Evolutionary conservation across 768 basidiomycete species (phyloP), one percentile per base, ranked within the genome.

Genomic region (Russula abietina): DNA sequence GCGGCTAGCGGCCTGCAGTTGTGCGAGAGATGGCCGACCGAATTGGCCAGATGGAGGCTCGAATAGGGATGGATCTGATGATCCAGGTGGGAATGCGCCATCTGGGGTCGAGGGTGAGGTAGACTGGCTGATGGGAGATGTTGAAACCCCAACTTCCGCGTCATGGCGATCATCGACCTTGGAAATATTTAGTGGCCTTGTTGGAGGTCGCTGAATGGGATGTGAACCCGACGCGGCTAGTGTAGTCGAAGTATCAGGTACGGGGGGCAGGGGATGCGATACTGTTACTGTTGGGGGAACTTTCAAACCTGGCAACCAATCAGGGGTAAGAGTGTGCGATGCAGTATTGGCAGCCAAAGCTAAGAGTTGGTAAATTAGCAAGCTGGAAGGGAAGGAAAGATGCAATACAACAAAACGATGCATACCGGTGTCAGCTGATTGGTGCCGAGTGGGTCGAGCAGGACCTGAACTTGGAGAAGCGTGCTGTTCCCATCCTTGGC

Each of bases 1-100:
- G 59, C 86, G 81, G n/a, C 82, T 81, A 19, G 77, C 67, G 71
- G 60, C 26, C 36, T 55, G 69, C 43, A 17, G 61, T 26, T 52
- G 56, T 36, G 59, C 36, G 28, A 65, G 49, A 55, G 49, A 56
- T 10, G 26, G 33, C 41, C 24, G 54, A 26, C 49, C 28, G 30
- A 57, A 54, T 22, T 43, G 55, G 38, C 32, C 36, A 19, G 51
- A 54, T 16, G 64, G 39, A 36, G 51, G 17, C 55, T 65, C 60
- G 16, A 60, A 9, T 26, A 59, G 54, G 12, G 63, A 45, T 19
- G 38, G n/a, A 12, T 48, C 49, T 1, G 58, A 59, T n/a, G 59
- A 60, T 10, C 62, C 38, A 45, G 54, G 8, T 17, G 32, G 26
- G 24, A 32, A 43, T 50, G 38, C 19, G 26, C 48, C 48, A 36